Evolutionary conservation across 1,139 yeast species (phyloP), one percentile per base, ranked within the genome.

Genomic region (Debaryomyces udenii): DNA sequence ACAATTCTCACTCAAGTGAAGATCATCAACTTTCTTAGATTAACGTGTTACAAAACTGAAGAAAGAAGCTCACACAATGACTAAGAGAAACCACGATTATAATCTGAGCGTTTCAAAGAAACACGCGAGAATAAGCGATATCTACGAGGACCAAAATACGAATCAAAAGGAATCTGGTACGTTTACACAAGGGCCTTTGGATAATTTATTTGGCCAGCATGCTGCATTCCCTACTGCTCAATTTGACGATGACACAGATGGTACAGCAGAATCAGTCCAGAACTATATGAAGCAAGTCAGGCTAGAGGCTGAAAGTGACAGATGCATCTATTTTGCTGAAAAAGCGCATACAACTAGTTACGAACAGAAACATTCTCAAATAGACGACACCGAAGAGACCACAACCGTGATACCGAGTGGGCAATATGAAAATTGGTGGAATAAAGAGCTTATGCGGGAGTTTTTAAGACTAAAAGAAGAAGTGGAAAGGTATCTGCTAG

Each of bases 81-180:
- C 13, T 20, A 20, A 31, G 23, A 3, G 22, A 20, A 7, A 91
- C 91, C 43, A 87, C 84, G 11, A 89, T 81, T 6, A 85, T 79
- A 9, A 81, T 52, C 35, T 62, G 74, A 3, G 94, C 95, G 41
- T 79, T 75, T 15, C 74, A 27, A n/a, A 4, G 16, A 34, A 34
- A 6, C 24, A 16, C n/a, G 26, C 37, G 24, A 34, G 26, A 18
- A 26, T 26, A 34, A 11, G 17, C 14, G 17, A 26, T n/a, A n/a
- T 9, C 4, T 9, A 15, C 6, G 37, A 34, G 9, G 30, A 26
- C n/a, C 24, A 16, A n/a, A 33, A 15, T 11, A 2, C 29, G n/a
- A 18, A 27, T 16, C n/a, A 15, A 6, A 4, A 18, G n/a, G 16
- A 16, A 10, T 22, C 13, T 2, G 38, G 41, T n/a, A 27, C 35